Conservation (phyloP, 768 basidiomycete species). For the Gloeopeniophorella convolvens region DNA sequence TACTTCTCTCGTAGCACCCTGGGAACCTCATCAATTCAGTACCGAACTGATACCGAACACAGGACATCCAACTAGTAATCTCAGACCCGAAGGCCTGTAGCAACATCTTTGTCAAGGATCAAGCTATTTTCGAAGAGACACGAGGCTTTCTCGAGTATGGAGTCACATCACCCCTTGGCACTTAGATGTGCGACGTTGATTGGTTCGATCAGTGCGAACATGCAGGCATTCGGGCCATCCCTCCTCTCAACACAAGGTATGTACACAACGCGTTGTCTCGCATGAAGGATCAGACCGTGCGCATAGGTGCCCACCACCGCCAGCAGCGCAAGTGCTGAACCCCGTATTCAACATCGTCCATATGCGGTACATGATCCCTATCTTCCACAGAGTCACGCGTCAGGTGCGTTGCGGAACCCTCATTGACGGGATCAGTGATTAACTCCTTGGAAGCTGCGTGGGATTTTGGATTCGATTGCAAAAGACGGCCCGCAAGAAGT, state of each 20-base stretch:
- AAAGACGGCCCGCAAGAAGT: conserved; percentile 34
- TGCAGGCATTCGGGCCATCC: conserved; percentile 7
- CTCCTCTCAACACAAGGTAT: neutral
- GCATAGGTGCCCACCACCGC: conserved; percentile 21
- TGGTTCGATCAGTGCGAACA: neutral
- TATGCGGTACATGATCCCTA: conserved; percentile 20
- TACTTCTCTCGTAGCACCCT: too few species aligned
- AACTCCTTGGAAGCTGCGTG: conserved; percentile 32
- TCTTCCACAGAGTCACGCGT: conserved; percentile 16
- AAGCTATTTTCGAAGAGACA: too few species aligned
- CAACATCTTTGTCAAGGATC: too few species aligned
- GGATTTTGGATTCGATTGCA: conserved; percentile 11
- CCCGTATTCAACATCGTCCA: conserved; percentile 15
- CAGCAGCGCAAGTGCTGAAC: too few species aligned
- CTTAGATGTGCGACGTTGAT: conserved; percentile 2
- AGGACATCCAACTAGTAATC: conserved; percentile 8
- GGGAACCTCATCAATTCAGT: neutral
- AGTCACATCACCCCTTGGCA: conserved; percentile 2
- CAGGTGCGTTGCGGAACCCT: neutral
- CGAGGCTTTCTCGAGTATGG: conserved; percentile 13
- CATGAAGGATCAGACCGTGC: neutral
- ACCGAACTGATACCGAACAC: neutral
- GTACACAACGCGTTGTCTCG: neutral
- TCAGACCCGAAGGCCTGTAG: conserved; percentile 21
- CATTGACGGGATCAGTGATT: conserved; percentile 34